Evolutionary conservation across 495 filamentous ascomycete genomes (phyloP).

Genomic region (Recurvomyces mirabilis): DNA sequence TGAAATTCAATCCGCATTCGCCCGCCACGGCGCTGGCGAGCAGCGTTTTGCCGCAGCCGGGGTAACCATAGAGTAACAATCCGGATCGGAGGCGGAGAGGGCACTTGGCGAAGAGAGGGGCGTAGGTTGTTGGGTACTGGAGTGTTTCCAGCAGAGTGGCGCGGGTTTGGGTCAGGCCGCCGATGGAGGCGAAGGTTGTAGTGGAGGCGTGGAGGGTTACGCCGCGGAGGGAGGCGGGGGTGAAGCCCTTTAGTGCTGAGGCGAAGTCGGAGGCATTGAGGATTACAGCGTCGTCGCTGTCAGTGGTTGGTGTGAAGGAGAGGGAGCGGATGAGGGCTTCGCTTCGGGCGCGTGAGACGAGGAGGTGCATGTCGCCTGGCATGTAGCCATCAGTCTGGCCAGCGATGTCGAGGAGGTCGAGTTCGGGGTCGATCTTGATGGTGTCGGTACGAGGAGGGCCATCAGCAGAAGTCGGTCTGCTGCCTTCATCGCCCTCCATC

Average conservation of each 20-base stretch:
- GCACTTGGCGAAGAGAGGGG: slow-evolving; percentile 92
- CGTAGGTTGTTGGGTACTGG: slow-evolving; percentile 95
- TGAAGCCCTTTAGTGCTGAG: slow-evolving; percentile 77
- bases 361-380: slow-evolving; percentile 81
- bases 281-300: slow-evolving; percentile 31
- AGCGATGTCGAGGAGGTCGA: slow-evolving; percentile 87
- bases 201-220: slow-evolving; percentile 84
- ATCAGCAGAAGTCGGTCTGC: slow-evolving; percentile 38
- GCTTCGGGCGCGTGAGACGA: slow-evolving; percentile 77
- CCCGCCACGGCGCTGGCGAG: slow-evolving; percentile 88
- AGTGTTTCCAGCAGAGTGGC: slow-evolving; percentile 83
- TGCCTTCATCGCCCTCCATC: slow-evolving; percentile 53
- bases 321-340: slow-evolving; percentile 79
- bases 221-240: slow-evolving; percentile 83
- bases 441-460: slow-evolving; percentile 39
- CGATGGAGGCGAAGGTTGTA: slow-evolving; percentile 81
- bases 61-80: slow-evolving; percentile 84
- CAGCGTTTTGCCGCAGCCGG: slow-evolving; percentile 91
- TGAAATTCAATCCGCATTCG: slow-evolving; percentile 95
- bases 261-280: slow-evolving; percentile 67
- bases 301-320: slow-evolving; percentile 25
- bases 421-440: slow-evolving; percentile 56
- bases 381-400: slow-evolving; percentile 94
- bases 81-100: slow-evolving; percentile 87
- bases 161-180: slow-evolving; percentile 74